Evolutionary conservation across 2,329 filamentous ascomycete genomes (phyloP), one percentile per base, ranked within the genome.

Genomic region (Ascochyta pisi): DNA sequence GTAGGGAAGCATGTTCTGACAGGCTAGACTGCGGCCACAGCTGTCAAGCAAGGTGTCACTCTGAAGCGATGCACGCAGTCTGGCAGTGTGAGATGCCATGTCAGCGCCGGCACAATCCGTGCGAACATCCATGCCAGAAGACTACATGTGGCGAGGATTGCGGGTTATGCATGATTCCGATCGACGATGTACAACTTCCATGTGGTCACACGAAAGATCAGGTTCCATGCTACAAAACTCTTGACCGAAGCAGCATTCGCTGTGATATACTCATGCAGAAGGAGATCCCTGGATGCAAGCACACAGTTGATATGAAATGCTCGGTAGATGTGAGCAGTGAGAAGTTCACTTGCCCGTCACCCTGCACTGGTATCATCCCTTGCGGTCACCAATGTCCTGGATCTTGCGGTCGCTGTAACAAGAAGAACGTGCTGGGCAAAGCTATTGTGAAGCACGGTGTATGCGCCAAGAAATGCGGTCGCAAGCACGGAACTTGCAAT

Each of bases 371-470:
- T 0, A 38, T 66, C 0, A 76, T 86, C 0, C 26, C 69, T 0
- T 91, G 89, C 62, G 86, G 88, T 0, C 88, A 90, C 64, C 53
- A 51, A 0, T 90, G 87, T 24, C 56, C 65, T 5, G 75, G 73
- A 2, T 35, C 31, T 7, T 90, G 87, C 64, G 70, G 56, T 6
- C 50, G 59, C 0, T 91, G 88, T 69, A 78, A 76, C 3, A 64
- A 46, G 2, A 74, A 71, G 23, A 60, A 71, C 7, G 68, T 70
- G 0, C 75, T 54, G 2, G 57, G 50, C 1, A 2, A 48, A 7
- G 0, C 1, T 4, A 16, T 24, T 0, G 23, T 50, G 1, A 50
- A 59, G 19, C 69, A 74, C 38, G 15, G 19, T 1, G 7, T 29
- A 15, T 75, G 73, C 37, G 43, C 2, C 1, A 68, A 67, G 33